Evolutionary conservation across 78 protist genomes (phyloP).

Genomic region (Protostelium mycophagum): DNA sequence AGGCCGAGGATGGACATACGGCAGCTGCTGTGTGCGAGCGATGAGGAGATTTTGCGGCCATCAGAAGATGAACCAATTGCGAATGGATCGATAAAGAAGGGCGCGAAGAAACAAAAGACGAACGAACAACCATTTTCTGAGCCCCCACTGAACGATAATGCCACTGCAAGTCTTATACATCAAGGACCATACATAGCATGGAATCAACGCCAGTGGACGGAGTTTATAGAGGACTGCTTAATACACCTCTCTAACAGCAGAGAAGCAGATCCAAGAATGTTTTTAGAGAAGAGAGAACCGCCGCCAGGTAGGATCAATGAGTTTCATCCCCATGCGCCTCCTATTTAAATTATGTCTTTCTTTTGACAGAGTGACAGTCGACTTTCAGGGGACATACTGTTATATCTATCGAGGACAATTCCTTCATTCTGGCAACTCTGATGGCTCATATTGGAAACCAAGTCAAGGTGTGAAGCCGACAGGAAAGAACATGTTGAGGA

Average conservation of each 20-base stretch:
- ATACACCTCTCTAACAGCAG: background rate
- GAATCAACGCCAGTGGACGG: background rate
- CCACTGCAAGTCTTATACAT: too few relatives aligned
- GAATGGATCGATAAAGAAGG: too few relatives aligned
- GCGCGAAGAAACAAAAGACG: too few relatives aligned
- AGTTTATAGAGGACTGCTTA: background rate
- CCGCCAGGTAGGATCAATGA: background rate
- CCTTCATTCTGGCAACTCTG: background rate
- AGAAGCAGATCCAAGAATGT: background rate
- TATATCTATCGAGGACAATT: background rate
- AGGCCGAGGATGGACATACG: background rate
- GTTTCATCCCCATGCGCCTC: too few relatives aligned
- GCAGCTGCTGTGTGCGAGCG: background rate
- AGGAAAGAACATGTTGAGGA: background rate
- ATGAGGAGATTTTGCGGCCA: too few relatives aligned
- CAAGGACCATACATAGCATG: background rate
- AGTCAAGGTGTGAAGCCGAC: background rate
- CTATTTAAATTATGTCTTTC: background rate
- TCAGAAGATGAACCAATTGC: too few relatives aligned
- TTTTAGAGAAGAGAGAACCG: background rate
- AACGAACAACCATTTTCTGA: too few relatives aligned
- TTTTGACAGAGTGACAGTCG: background rate
- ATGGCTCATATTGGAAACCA: background rate
- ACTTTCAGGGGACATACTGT: background rate
- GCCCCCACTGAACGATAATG: too few relatives aligned